Percentiles rank a stretch among this genome's conserved stretches.
Evolutionary conservation across 345 rosid species (phyloP).

Genomic region (Brassica carinata): DNA sequence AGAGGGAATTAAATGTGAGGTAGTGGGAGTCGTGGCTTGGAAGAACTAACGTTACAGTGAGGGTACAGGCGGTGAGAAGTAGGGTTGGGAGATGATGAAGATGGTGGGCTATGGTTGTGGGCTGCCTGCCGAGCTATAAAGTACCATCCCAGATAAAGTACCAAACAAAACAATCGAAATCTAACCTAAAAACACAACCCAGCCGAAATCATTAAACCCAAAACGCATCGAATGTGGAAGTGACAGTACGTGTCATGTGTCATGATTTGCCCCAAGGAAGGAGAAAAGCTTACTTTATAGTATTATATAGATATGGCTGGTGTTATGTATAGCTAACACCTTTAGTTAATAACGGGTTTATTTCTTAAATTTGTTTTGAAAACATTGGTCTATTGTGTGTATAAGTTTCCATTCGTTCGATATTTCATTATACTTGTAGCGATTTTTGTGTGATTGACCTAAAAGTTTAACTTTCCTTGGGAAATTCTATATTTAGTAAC

Average conservation of each 20-base stretch:
- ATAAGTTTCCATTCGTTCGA: no score
- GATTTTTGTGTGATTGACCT: conserved; percentile 1
- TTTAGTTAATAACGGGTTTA: no score
- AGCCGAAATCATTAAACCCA: no score
- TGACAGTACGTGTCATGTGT: no score
- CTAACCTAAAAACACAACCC: not conserved
- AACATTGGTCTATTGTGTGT: no score
- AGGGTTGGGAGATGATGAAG: not conserved
- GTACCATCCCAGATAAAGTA: not conserved
- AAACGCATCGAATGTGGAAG: no score
- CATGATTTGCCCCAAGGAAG: no score
- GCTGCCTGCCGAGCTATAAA: not conserved
- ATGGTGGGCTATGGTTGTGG: not conserved
- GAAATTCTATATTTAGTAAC: conserved; percentile 32
- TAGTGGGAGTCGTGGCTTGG: not conserved
- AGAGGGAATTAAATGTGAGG: not conserved
- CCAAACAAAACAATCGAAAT: not conserved
- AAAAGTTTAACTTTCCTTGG: not conserved
- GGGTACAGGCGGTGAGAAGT: no score
- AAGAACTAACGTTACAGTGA: not conserved
- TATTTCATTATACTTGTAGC: not conserved
- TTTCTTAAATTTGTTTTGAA: no score
- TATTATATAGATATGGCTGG: no score
- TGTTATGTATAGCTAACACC: no score
- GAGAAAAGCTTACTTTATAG: no score